These are phyloP conservation scores for Sophora flavescens DNA, from an alignment of 306 rosid species.

Conservation along the genomic window DNA sequence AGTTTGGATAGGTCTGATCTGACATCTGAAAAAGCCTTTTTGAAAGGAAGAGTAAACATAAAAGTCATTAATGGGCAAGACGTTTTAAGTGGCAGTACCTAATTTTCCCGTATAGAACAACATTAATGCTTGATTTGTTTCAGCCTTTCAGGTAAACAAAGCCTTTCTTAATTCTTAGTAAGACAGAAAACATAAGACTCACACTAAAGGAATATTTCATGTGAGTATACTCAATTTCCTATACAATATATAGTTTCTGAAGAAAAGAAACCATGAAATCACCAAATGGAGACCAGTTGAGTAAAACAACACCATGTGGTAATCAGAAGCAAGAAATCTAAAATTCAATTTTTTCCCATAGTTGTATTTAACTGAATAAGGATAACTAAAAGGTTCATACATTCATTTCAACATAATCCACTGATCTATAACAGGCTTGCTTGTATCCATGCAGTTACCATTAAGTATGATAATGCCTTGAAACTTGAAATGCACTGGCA, in stretches of 20 bases:
- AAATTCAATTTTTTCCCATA: not conserved
- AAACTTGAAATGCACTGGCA: not conserved
- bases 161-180: not conserved
- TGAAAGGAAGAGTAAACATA: not conserved
- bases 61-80: not conserved
- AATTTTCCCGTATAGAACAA: not conserved
- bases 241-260: not conserved
- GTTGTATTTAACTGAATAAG: not conserved
- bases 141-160: not conserved
- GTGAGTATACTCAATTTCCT: not conserved
- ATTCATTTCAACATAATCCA: constrained; percentile 13
- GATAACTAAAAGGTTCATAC: not conserved
- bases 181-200: not conserved
- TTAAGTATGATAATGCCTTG: not conserved
- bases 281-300: constrained; percentile 2
- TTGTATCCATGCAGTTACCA: not conserved
- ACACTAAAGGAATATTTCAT: not conserved
- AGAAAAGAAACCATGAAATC: constrained; percentile 16
- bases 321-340: not conserved
- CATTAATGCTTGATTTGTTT: not conserved
- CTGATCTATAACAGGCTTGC: not conserved
- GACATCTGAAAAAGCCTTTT: not conserved
- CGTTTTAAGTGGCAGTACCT: not conserved
- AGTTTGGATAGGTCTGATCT: no score
- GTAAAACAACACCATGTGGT: not conserved